Percentiles rank a stretch among this genome's conserved stretches.
phyloP scores from a whole-genome alignment of 2,329 filamentous ascomycete species.

The Colletotrichum truncatum region DNA sequence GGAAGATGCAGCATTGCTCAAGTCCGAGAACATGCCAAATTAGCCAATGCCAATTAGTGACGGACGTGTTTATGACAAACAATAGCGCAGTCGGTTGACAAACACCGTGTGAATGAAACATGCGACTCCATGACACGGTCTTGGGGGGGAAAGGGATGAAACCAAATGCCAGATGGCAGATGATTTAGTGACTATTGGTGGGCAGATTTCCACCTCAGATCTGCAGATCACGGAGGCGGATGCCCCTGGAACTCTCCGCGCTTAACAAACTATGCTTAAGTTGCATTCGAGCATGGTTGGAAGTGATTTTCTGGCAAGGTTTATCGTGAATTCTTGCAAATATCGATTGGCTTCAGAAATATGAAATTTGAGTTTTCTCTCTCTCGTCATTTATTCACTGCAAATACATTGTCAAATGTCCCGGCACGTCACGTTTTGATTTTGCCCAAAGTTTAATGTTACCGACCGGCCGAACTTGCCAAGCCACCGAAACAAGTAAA shows the following conservation, averaged over 20 bases:
- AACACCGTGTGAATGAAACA: slow-evolving; percentile 19
- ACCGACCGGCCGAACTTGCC: slow-evolving; percentile 2
- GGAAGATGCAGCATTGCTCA: no score
- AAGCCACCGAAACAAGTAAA: not conserved
- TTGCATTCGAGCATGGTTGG: no score
- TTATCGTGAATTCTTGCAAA: not conserved
- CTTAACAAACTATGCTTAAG: not conserved
- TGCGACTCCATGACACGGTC: not conserved
- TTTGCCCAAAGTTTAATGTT: slow-evolving; percentile 1
- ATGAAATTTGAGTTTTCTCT: not conserved
- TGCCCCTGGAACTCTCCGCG: slow-evolving; percentile 3
- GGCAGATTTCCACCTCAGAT: not conserved
- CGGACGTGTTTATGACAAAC: slow-evolving; percentile 37
- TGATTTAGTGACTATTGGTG: not conserved
- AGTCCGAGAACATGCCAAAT: no score
- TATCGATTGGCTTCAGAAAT: not conserved
- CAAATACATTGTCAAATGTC: slow-evolving; percentile 4
- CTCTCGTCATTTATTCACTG: no score
- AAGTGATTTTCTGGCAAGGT: not conserved
- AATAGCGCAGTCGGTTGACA: not conserved
- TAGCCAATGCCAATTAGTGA: no score
- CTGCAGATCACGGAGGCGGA: slow-evolving; percentile 1
- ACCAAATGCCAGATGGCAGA: not conserved
- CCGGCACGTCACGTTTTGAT: not conserved
- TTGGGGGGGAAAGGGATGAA: not conserved